Evolutionary conservation across 148 eudicot species (phyloP).

Genomic region (Cornus suecica): DNA sequence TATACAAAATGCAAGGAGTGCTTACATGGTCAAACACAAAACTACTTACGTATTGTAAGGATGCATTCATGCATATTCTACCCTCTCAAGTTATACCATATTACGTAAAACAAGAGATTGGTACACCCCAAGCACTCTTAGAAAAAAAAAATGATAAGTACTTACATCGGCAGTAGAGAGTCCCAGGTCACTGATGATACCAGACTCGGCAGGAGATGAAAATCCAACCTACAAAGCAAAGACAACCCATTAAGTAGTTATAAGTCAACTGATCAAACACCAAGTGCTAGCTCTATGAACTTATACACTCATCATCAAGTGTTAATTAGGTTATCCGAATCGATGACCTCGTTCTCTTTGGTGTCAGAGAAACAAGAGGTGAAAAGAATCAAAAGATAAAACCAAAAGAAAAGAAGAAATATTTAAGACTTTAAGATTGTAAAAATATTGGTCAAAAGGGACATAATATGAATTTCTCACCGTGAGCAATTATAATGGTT

Average conservation of each 20-base stretch:
- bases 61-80: too few relatives aligned
- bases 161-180: constrained; percentile 7
- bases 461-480: too few relatives aligned
- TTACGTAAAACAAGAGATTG: background rate
- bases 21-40: too few relatives aligned
- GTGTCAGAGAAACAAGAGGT: background rate
- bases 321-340: background rate
- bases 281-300: background rate
- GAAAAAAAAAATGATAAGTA: background rate
- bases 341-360: background rate
- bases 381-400: too few relatives aligned
- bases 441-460: too few relatives aligned
- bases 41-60: too few relatives aligned
- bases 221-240: constrained; percentile 3
- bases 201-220: constrained; percentile 8
- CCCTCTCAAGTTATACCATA: too few relatives aligned
- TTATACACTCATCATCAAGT: background rate
- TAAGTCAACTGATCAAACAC: background rate
- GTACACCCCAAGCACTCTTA: background rate
- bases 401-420: too few relatives aligned
- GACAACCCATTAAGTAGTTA: background rate
- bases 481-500: too few relatives aligned
- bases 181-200: constrained; percentile 4
- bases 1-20: too few relatives aligned
- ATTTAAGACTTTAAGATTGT: too few relatives aligned